phyloP scores from a whole-genome alignment of 768 basidiomycete species.

The Leccinum obscurum region DNA sequence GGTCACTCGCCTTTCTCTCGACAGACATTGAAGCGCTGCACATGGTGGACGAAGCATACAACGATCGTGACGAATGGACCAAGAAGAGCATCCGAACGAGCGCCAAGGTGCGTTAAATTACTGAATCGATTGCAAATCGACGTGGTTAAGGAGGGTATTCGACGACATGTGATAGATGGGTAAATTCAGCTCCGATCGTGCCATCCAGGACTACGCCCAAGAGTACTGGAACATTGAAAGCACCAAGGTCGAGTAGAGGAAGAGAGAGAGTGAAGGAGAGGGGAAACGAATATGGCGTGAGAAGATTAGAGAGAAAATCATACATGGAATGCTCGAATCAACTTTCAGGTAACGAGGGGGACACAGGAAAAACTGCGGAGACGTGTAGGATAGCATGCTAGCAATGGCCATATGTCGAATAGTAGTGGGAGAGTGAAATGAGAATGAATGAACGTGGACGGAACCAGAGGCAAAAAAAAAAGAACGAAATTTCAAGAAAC shows the following conservation, averaged over 20 bases:
- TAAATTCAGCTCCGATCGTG: slow-evolving; percentile 94
- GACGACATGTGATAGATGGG: slow-evolving; percentile 61
- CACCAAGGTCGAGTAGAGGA: slow-evolving; percentile 30
- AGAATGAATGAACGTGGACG: slow-evolving; percentile 9
- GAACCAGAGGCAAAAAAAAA: slow-evolving; percentile 8
- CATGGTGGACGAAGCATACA: slow-evolving; percentile 89
- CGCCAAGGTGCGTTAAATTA: slow-evolving; percentile 53
- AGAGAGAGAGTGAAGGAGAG: background rate
- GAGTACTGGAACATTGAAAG: slow-evolving; percentile 80
- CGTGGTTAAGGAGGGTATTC: slow-evolving; percentile 50
- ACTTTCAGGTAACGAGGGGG: slow-evolving; percentile 7
- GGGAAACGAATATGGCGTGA: background rate
- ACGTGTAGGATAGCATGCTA: slow-evolving; percentile 16
- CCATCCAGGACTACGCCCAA: slow-evolving; percentile 91
- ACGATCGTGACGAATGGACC: slow-evolving; percentile 83
- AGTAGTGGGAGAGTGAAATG: background rate
- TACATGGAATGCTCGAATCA: slow-evolving; percentile 8
- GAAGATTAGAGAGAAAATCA: slow-evolving; percentile 5
- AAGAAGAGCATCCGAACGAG: slow-evolving; percentile 87
- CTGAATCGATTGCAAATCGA: slow-evolving; percentile 50
- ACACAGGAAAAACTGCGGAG: slow-evolving; percentile 1
- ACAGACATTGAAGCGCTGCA: slow-evolving; percentile 77
- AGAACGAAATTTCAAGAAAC: slow-evolving; percentile 3
- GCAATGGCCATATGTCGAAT: slow-evolving; percentile 9
- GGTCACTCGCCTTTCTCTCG: background rate